These are phyloP conservation scores for Pyrenula aspistea DNA, from an alignment of 495 filamentous ascomycete genomes.

Conservation along the genomic window DNA sequence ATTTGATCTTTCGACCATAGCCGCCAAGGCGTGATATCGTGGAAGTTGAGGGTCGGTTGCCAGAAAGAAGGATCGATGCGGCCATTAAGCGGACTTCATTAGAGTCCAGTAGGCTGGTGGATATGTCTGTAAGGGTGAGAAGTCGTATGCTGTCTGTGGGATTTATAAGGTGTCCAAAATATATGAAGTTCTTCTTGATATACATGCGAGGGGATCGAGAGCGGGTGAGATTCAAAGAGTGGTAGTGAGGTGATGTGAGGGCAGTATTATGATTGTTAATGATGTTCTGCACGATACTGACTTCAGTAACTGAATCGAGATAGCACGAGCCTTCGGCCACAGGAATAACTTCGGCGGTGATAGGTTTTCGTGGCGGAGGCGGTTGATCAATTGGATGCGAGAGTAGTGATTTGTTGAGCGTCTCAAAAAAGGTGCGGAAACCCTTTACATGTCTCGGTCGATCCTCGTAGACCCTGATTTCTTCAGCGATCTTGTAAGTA, in stretches of 20 bases:
- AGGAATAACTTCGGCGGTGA: slow-evolving; percentile 73
- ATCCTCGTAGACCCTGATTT: slow-evolving; percentile 65
- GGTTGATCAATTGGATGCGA: slow-evolving; percentile 8
- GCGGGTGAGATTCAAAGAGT: slow-evolving; percentile 17
- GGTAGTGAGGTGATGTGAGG: slow-evolving; percentile 18
- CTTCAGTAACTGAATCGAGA: slow-evolving; percentile 76
- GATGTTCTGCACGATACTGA: slow-evolving; percentile 76
- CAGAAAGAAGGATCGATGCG: slow-evolving; percentile 82
- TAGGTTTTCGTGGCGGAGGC: slow-evolving; percentile 38
- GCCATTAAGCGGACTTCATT: slow-evolving; percentile 72
- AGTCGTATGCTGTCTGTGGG: slow-evolving; percentile 56
- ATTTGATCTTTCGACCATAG: slow-evolving; percentile 65
- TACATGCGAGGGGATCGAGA: slow-evolving; percentile 33
- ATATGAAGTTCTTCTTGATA: slow-evolving; percentile 81
- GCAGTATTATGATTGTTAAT: slow-evolving; percentile 72
- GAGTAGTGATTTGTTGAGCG: slow-evolving; percentile 49
- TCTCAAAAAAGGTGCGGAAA: slow-evolving; percentile 71
- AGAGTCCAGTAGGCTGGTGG: slow-evolving; percentile 29
- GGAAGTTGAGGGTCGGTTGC: slow-evolving; percentile 50
- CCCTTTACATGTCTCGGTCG: slow-evolving; percentile 53
- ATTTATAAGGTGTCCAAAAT: slow-evolving; percentile 84
- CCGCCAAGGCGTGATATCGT: slow-evolving; percentile 77
- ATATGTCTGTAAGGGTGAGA: slow-evolving; percentile 44
- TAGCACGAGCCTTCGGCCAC: slow-evolving; percentile 63
- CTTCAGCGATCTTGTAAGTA: slow-evolving; percentile 72